phyloP scores from a whole-genome alignment of 2,329 filamentous ascomycete species.

The Diaporthe ilicicola region DNA sequence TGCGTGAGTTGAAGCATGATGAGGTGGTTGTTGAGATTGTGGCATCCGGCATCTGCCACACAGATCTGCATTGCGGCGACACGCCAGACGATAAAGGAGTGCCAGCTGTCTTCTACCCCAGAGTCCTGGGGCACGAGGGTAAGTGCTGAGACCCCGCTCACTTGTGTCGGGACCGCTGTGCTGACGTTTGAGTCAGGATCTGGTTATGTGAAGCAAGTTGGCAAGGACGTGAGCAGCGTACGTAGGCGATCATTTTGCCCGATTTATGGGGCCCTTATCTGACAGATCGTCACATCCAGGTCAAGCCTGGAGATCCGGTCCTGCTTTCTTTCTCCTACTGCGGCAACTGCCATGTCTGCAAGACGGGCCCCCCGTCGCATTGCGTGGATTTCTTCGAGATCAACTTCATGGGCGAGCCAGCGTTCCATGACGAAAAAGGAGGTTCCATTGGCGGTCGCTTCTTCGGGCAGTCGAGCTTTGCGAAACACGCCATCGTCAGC shows the following conservation, averaged over 20 bases:
- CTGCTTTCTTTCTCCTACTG: conserved; percentile 58
- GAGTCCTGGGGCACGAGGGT: conserved; percentile 63
- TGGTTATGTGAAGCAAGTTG: conserved; percentile 57
- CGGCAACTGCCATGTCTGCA: conserved; percentile 55
- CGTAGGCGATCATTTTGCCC: not conserved
- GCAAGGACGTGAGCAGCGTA: conserved; percentile 48
- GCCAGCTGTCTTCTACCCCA: conserved; percentile 28
- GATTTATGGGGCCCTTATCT: not conserved
- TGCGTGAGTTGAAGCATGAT: conserved; percentile 45
- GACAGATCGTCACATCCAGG: not conserved
- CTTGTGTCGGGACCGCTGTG: not conserved
- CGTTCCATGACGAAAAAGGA: conserved; percentile 49
- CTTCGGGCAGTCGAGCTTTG: conserved; percentile 47
- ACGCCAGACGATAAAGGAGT: conserved; percentile 37
- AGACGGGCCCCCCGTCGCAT: conserved; percentile 53
- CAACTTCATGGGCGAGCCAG: conserved; percentile 61
- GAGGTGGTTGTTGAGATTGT: conserved; percentile 63
- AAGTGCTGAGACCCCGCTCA: not conserved
- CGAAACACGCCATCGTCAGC: conserved; percentile 42
- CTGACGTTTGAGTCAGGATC: conserved; percentile 40
- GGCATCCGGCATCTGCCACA: conserved; percentile 64
- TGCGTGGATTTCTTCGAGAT: conserved; percentile 56
- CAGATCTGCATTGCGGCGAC: conserved; percentile 57
- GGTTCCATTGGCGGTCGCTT: conserved; percentile 43
- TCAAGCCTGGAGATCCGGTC: conserved; percentile 54